These are phyloP conservation scores for Kwoniella pini DNA, from an alignment of 768 basidiomycete genomes.

Conservation along the genomic window DNA sequence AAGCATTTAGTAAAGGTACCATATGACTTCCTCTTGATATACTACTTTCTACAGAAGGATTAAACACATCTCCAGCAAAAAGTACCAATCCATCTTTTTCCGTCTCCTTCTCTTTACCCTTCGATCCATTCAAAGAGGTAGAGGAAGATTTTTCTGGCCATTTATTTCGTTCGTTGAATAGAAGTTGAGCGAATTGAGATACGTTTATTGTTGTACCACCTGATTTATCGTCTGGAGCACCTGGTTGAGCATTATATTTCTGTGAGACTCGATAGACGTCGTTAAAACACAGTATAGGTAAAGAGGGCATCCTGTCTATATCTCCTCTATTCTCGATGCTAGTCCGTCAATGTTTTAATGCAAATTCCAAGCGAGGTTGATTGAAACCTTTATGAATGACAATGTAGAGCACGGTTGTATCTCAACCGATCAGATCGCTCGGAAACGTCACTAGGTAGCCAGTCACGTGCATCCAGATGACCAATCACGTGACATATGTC, in stretches of 20 bases:
- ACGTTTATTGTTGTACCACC: constrained; percentile 68
- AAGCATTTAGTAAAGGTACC: constrained; percentile 82
- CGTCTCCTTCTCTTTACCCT: constrained; percentile 54
- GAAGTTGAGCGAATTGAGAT: constrained; percentile 75
- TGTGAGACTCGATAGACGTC: constrained; percentile 75
- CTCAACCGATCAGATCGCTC: not conserved
- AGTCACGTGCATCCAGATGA: not conserved
- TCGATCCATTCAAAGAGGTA: not conserved
- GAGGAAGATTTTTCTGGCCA: constrained; percentile 58
- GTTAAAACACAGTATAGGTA: constrained; percentile 56
- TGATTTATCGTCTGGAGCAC: constrained; percentile 29
- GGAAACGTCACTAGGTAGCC: not conserved
- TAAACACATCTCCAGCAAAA: constrained; percentile 88
- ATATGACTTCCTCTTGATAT: constrained; percentile 89
- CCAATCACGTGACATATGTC: not conserved
- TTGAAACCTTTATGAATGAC: not conserved
- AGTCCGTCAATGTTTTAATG: not conserved
- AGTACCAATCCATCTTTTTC: constrained; percentile 71
- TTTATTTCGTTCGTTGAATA: constrained; percentile 64
- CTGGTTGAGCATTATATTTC: constrained; percentile 58
- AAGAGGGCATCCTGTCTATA: constrained; percentile 5
- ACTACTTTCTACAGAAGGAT: constrained; percentile 80
- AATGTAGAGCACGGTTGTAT: not conserved
- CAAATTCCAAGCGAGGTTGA: not conserved
- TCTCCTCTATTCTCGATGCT: not conserved